Percentiles rank a stretch among this genome's conserved stretches.
Conservation (phyloP, 192 early-diverging fungal genomes). For the Powellomyces hirtus region DNA sequence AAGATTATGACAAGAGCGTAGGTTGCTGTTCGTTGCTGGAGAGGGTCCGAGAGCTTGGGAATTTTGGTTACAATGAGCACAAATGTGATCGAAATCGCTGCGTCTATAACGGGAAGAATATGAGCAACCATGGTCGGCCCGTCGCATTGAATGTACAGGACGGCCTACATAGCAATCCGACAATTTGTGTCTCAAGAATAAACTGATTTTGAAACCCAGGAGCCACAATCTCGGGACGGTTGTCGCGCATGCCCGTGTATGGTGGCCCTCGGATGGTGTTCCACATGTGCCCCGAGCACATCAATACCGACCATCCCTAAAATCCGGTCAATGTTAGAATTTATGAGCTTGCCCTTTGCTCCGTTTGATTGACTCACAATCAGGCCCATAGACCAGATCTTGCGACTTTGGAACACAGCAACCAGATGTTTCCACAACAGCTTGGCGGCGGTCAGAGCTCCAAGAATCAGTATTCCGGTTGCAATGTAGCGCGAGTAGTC, state of each 20-base stretch:
- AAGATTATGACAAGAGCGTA: conserved; percentile 63
- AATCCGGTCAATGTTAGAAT: neutral
- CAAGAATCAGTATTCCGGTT: conserved; percentile 25
- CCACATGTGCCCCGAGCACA: conserved; percentile 84
- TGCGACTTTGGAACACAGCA: conserved; percentile 37
- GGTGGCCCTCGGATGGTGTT: conserved; percentile 77
- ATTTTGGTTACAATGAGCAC: conserved; percentile 55
- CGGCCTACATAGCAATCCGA: conserved; percentile 67
- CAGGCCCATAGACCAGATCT: conserved; percentile 19
- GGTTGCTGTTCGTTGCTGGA: conserved; percentile 54
- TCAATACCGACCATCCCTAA: conserved; percentile 61
- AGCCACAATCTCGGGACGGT: conserved; percentile 59
- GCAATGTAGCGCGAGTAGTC: conserved; percentile 55
- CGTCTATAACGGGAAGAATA: conserved; percentile 52
- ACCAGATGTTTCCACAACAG: conserved; percentile 32
- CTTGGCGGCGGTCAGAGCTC: neutral
- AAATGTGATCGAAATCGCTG: conserved; percentile 49
- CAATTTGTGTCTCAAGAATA: conserved; percentile 69
- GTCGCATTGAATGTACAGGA: neutral
- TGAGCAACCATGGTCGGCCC: neutral
- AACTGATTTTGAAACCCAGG: conserved; percentile 68
- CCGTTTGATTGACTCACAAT: conserved; percentile 13
- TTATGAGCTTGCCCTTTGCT: neutral
- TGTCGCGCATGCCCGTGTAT: conserved; percentile 54
- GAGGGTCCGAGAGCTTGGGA: conserved; percentile 51